A percentile compares a stretch with the other conserved stretches of the same genome.
Conservation (phyloP, 805 yeast species). For the Myxozyma nipponensis region DNA sequence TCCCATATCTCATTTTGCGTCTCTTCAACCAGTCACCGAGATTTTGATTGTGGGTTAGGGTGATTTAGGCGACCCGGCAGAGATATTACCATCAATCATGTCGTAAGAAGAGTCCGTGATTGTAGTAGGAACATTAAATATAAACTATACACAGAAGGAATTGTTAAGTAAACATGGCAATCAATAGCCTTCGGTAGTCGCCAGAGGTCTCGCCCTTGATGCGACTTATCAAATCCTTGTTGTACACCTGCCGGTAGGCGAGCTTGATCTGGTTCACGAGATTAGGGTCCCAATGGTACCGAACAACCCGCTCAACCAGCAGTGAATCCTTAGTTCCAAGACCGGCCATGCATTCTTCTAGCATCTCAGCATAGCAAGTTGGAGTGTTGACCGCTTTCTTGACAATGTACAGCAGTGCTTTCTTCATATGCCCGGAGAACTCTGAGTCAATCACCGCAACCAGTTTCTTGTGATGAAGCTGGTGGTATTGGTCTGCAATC, state of each 20-base stretch:
- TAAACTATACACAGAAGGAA: not conserved
- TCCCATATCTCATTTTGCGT: too few species aligned
- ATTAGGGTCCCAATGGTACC: conserved; percentile 28
- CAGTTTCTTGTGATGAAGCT: conserved; percentile 19
- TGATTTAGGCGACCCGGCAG: too few species aligned
- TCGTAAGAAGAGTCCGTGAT: too few species aligned
- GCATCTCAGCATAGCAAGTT: conserved; percentile 23
- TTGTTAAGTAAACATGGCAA: conserved; percentile 19
- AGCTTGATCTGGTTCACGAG: conserved; percentile 18
- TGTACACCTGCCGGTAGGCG: conserved; percentile 20
- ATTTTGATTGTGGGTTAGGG: too few species aligned
- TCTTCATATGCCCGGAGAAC: conserved; percentile 30
- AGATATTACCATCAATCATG: too few species aligned
- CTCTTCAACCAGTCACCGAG: too few species aligned
- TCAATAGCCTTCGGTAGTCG: conserved; percentile 25
- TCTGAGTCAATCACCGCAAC: conserved; percentile 20
- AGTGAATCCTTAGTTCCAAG: conserved; percentile 28
- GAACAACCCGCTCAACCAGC: conserved; percentile 25
- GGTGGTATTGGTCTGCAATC: conserved; percentile 14
- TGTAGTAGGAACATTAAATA: not conserved
- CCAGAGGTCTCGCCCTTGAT: conserved; percentile 29
- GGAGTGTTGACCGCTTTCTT: conserved; percentile 22
- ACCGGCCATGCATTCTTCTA: conserved; percentile 30
- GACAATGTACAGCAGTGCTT: conserved; percentile 28
- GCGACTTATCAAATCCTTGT: conserved; percentile 20